These are phyloP conservation scores for Sugiyamaella floridensis DNA, from an alignment of 805 yeast genomes.

Conservation along the genomic window DNA sequence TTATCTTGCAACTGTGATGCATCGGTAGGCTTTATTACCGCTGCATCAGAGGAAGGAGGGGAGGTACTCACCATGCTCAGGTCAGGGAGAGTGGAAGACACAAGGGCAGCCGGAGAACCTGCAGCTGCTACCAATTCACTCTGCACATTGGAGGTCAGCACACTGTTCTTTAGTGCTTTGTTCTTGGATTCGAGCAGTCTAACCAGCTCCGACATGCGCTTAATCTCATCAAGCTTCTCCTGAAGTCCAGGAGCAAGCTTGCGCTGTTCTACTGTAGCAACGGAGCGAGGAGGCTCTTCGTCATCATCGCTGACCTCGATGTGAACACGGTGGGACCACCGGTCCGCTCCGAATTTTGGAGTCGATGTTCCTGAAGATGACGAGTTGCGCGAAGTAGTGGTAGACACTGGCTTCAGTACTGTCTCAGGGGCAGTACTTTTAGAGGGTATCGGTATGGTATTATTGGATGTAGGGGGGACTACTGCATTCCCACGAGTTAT, in stretches of 20 bases:
- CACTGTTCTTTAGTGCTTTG: slow-evolving; percentile 4
- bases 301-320: slow-evolving; percentile 20
- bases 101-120: neutral
- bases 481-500: neutral
- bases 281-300: slow-evolving; percentile 2
- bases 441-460: slow-evolving; percentile 6
- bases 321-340: slow-evolving; percentile 18
- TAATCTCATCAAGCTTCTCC: slow-evolving; percentile 16
- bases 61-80: neutral
- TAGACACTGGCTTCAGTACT: neutral
- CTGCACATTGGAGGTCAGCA: neutral
- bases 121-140: neutral
- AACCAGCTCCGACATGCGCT: slow-evolving; percentile 10
- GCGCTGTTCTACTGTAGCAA: slow-evolving; percentile 4
- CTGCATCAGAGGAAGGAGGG: neutral
- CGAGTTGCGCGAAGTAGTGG: neutral
- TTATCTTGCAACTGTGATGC: too few relatives aligned
- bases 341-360: slow-evolving; percentile 18
- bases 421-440: neutral
- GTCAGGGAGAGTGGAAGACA: neutral
- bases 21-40: neutral
- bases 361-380: neutral
- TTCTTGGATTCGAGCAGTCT: slow-evolving; percentile 8
- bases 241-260: slow-evolving; percentile 16
- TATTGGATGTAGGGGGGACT: neutral